Evolutionary conservation across 2,329 filamentous ascomycete genomes (phyloP).

Genomic region (Ampelomyces quisqualis): DNA sequence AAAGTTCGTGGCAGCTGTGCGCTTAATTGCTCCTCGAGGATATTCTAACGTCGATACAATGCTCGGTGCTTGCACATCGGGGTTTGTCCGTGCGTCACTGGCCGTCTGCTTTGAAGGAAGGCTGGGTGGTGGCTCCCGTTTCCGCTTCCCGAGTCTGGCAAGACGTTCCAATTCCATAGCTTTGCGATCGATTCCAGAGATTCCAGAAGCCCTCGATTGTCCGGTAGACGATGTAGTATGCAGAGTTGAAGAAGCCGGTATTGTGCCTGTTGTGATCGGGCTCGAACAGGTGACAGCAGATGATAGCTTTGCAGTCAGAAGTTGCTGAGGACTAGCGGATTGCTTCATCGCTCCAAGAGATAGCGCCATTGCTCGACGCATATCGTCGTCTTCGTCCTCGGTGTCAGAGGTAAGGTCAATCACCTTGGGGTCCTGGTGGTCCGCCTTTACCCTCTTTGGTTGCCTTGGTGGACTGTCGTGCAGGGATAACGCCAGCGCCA

Average conservation of each 20-base stretch:
- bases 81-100: no score
- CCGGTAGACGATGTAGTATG: not conserved
- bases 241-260: not conserved
- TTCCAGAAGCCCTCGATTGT: not conserved
- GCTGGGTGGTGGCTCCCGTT: conserved; percentile 56
- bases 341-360: conserved; percentile 21
- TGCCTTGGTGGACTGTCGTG: conserved; percentile 16
- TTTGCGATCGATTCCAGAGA: conserved; percentile 68
- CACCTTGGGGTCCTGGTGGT: conserved; percentile 4
- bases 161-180: conserved; percentile 85
- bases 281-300: no score
- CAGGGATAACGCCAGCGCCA: conserved; percentile 35
- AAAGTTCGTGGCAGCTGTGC: conserved; percentile 72
- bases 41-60: conserved; percentile 48
- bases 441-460: not conserved
- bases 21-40: conserved; percentile 69
- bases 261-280: no score
- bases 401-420: conserved; percentile 23
- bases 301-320: no score
- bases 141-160: conserved; percentile 61
- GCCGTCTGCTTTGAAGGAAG: conserved; percentile 27
- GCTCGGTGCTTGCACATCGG: no score
- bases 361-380: conserved; percentile 32
- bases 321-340: not conserved
- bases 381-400: conserved; percentile 25